Base-by-base conservation (phyloP, 169 alveolate genomes). In the Babesia caballi region DNA sequence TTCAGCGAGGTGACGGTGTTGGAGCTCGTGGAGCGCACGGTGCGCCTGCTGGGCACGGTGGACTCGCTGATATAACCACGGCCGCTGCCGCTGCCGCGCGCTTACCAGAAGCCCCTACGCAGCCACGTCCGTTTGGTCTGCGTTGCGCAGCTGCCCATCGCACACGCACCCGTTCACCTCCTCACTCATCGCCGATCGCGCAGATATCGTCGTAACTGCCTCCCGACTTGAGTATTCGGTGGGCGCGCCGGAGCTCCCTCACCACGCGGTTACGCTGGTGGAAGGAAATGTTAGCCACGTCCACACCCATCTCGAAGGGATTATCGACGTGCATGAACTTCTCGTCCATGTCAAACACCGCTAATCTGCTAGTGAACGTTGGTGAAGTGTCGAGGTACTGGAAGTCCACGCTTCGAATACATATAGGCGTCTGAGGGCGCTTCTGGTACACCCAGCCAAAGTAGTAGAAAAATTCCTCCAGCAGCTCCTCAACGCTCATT, bases 261-360 rank as follows among this genome's bases (percentile, higher is more conserved):
- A 65, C 54, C 14, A 81, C 38, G 30, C 78, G 46, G 51, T 36
- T 70, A n/a, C 81, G 35, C 56, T 70, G 72, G 52, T 81, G 83
- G 21, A 66, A 50, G 28, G 84, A 47, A 1, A 89, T 78, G 61
- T 84, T 89, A 25, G 94, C 94, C 74, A 89, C 94, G 54, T 89
- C 89, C 28, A 83, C 65, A 11, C 94, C 94, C 11, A 85, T 71
- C 56, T 89, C 94, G 68, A 89, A 89, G 14, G 94, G 94, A 70
- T 89, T 89, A 54, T 89, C 94, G 32, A 89, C 94, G 50, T 82
- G 88, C 59, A 78, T 50, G 59, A 42, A 70, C 23, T 63, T 69
- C 21, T 66, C 83, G 27, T 42, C 82, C 77, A 83, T 68, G 33
- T 83, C 90, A 12, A 83, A 46, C 23, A 66, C 77, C n/a, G 85